These are phyloP conservation scores for Chrysanthemum makinoi DNA, from an alignment of 129 eudicot genomes.

Conservation along the genomic window DNA sequence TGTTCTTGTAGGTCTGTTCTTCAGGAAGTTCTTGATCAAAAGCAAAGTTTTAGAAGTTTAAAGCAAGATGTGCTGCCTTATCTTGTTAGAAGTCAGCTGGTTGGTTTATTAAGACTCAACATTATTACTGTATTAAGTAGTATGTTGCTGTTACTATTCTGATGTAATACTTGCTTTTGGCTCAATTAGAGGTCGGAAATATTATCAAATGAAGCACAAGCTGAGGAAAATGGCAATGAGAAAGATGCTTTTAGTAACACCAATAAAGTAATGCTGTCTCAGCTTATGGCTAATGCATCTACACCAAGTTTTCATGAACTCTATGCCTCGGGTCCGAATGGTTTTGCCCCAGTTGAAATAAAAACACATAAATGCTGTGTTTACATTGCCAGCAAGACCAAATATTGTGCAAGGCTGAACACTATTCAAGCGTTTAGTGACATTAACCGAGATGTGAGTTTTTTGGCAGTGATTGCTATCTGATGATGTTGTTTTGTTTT, in stretches of 20 bases:
- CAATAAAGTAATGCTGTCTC: slow-evolving; percentile 67
- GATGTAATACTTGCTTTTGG: slow-evolving; percentile 19
- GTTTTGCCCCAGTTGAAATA: slow-evolving; percentile 46
- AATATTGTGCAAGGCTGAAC: slow-evolving; percentile 82
- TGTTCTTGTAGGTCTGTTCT: slow-evolving; percentile 58
- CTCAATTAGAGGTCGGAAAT: slow-evolving; percentile 67
- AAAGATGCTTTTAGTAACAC: slow-evolving; percentile 33
- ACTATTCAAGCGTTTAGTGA: slow-evolving; percentile 85
- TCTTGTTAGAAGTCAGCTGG: slow-evolving; percentile 90
- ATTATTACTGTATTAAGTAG: background rate
- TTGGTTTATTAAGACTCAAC: slow-evolving; percentile 35
- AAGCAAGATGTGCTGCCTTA: slow-evolving; percentile 90
- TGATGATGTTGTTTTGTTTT: background rate
- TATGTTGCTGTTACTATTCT: background rate
- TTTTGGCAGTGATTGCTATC: background rate
- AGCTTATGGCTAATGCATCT: slow-evolving; percentile 88
- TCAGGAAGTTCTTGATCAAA: slow-evolving; percentile 76
- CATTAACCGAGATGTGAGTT: slow-evolving; percentile 91
- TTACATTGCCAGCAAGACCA: slow-evolving; percentile 76
- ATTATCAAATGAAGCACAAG: slow-evolving; percentile 44
- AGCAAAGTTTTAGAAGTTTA: slow-evolving; percentile 74
- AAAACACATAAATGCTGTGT: slow-evolving; percentile 92
- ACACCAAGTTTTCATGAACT: slow-evolving; percentile 85
- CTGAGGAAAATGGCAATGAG: slow-evolving; percentile 72
- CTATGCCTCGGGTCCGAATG: slow-evolving; percentile 59